Evolutionary conservation across 805 yeast genomes (phyloP).

Genomic region (Blastobotrys attinorum): DNA sequence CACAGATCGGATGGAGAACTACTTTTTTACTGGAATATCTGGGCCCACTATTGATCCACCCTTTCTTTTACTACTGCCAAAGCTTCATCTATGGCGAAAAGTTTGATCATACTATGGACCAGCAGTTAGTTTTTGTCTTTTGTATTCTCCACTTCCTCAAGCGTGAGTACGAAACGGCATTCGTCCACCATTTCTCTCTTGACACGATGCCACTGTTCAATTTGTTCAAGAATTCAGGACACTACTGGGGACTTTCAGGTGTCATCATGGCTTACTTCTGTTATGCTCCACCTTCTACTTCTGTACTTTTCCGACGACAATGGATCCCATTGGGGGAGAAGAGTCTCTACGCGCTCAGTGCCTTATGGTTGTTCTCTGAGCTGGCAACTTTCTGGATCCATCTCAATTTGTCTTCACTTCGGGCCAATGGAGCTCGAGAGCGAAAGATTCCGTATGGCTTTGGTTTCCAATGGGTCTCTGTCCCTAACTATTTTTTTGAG

Average conservation of each 20-base stretch:
- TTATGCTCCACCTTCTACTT: constrained; percentile 34
- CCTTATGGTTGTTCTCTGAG: constrained; percentile 45
- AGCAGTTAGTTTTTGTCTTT: constrained; percentile 45
- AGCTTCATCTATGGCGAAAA: constrained; percentile 28
- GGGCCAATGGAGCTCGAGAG: constrained; percentile 48
- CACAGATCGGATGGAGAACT: constrained; percentile 85
- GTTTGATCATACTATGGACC: constrained; percentile 42
- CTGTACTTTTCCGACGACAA: constrained; percentile 20
- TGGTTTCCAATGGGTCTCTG: constrained; percentile 71
- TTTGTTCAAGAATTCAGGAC: constrained; percentile 80
- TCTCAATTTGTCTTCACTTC: constrained; percentile 46
- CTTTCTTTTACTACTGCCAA: constrained; percentile 48
- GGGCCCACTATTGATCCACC: constrained; percentile 82
- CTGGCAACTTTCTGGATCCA: constrained; percentile 68
- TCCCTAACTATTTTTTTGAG: constrained; percentile 94
- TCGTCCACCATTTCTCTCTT: constrained; percentile 76
- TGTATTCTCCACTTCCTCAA: constrained; percentile 72
- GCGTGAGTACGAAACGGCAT: constrained; percentile 81
- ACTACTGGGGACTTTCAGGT: constrained; percentile 92
- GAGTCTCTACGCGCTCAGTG: constrained; percentile 12
- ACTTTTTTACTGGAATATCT: constrained; percentile 84
- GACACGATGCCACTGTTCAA: constrained; percentile 90
- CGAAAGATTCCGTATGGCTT: constrained; percentile 77
- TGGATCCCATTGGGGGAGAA: constrained; percentile 7
- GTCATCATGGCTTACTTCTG: constrained; percentile 43